Evolutionary conservation across 148 eudicot species (phyloP).

Genomic region (Selenicereus undatus): DNA sequence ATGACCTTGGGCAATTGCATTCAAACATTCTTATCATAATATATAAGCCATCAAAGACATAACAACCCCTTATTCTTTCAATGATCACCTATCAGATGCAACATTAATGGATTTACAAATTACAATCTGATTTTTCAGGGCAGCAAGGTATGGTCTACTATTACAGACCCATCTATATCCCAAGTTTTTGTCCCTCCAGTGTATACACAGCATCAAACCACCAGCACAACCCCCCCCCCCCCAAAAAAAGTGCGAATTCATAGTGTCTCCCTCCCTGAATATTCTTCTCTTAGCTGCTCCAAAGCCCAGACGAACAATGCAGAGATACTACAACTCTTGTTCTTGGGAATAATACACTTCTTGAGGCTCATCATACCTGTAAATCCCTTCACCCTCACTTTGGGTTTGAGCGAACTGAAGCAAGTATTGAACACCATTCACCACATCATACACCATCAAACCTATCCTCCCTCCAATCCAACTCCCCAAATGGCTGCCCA

Average conservation of each 20-base stretch:
- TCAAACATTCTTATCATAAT: too few relatives aligned
- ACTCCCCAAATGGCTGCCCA: conserved; percentile 84
- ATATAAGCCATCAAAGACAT: too few relatives aligned
- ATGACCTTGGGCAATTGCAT: too few relatives aligned
- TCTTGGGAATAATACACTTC: not conserved
- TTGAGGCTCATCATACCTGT: conserved; percentile 4
- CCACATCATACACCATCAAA: conserved; percentile 73
- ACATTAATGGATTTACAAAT: not conserved
- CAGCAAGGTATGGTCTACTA: not conserved
- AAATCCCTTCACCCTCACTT: not conserved
- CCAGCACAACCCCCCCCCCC: not conserved
- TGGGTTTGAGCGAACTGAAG: conserved; percentile 36
- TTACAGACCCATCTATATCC: not conserved
- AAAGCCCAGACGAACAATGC: not conserved
- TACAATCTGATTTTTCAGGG: not conserved
- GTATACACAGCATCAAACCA: not conserved
- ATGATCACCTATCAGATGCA: not conserved
- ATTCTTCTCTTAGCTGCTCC: not conserved
- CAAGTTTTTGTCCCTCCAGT: not conserved
- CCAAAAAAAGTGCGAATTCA: too few relatives aligned
- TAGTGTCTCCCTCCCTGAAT: not conserved
- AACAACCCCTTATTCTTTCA: too few relatives aligned
- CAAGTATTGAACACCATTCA: conserved; percentile 52
- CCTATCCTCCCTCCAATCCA: conserved; percentile 91
- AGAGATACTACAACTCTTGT: not conserved